These are phyloP conservation scores for Naganishia vishniacii DNA, from an alignment of 768 basidiomycete genomes.

Conservation along the genomic window DNA sequence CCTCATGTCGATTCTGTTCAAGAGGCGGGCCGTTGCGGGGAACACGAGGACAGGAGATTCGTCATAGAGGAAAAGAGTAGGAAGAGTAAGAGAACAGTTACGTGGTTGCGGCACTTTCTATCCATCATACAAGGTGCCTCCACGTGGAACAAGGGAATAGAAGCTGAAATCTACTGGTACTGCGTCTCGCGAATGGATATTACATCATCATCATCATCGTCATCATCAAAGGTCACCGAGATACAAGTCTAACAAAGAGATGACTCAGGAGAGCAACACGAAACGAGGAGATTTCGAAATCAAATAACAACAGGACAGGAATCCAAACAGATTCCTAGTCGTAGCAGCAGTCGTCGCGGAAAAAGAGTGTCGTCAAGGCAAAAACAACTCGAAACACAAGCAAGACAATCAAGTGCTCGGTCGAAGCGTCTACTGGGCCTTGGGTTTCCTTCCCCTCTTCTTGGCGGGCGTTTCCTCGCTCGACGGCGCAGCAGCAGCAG, in stretches of 20 bases:
- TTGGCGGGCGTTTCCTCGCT: constrained; percentile 30
- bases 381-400: no score
- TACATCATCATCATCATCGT: not conserved
- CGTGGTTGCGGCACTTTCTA: constrained; percentile 6
- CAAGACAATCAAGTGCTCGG: no score
- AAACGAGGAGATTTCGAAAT: constrained; percentile 20
- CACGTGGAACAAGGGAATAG: not conserved
- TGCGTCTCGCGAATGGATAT: no score
- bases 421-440: not conserved
- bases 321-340: no score
- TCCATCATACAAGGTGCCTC: not conserved
- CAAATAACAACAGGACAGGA: constrained; percentile 5
- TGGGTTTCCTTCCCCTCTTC: constrained; percentile 40
- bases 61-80: no score
- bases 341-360: no score
- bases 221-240: constrained; percentile 3
- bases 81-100: no score
- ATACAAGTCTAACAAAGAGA: constrained; percentile 5
- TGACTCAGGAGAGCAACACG: constrained; percentile 14
- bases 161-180: no score
- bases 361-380: no score
- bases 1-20: not conserved
- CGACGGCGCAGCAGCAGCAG: constrained; percentile 27
- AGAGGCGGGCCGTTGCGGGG: no score
- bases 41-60: not conserved